Conservation (phyloP, 2,329 filamentous ascomycete species). For the Thelonectria rubi region DNA sequence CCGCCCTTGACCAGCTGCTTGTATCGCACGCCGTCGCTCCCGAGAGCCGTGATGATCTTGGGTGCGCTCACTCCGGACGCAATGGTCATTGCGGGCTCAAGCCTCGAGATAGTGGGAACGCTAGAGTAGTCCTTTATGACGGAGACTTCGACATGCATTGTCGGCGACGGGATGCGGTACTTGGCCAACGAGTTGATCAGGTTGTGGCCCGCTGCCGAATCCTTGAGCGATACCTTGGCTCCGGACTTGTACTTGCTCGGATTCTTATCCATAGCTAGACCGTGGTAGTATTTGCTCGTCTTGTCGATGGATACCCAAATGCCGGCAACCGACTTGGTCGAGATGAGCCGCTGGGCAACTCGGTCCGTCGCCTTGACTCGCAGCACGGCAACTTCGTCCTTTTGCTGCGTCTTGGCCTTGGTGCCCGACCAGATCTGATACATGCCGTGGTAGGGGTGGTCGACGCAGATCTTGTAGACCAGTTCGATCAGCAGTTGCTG, state of each 20-base stretch:
- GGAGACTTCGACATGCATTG: slow-evolving; percentile 82
- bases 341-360: slow-evolving; percentile 70
- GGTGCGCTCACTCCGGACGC: slow-evolving; percentile 91
- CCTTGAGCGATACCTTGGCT: slow-evolving; percentile 70
- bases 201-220: slow-evolving; percentile 68
- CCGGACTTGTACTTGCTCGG: slow-evolving; percentile 73
- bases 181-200: slow-evolving; percentile 71
- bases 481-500: slow-evolving; percentile 78
- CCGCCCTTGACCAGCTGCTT: slow-evolving; percentile 96
- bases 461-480: slow-evolving; percentile 83
- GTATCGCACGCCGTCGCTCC: slow-evolving; percentile 79
- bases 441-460: slow-evolving; percentile 97
- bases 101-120: slow-evolving; percentile 76
- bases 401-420: slow-evolving; percentile 72
- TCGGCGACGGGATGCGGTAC: slow-evolving; percentile 84
- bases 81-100: slow-evolving; percentile 81
- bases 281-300: slow-evolving; percentile 73
- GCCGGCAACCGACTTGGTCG: slow-evolving; percentile 57
- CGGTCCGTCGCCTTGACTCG: slow-evolving; percentile 77
- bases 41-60: slow-evolving; percentile 87
- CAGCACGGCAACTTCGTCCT: slow-evolving; percentile 78
- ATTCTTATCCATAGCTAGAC: slow-evolving; percentile 72
- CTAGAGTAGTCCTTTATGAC: slow-evolving; percentile 77
- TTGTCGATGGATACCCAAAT: slow-evolving; percentile 79
- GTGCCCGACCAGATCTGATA: slow-evolving; percentile 92